A percentile compares a stretch with the other conserved stretches of the same genome.
phyloP scores from a whole-genome alignment of 176 grass and related monocot species.

The Chrysopogon serrulatus region DNA sequence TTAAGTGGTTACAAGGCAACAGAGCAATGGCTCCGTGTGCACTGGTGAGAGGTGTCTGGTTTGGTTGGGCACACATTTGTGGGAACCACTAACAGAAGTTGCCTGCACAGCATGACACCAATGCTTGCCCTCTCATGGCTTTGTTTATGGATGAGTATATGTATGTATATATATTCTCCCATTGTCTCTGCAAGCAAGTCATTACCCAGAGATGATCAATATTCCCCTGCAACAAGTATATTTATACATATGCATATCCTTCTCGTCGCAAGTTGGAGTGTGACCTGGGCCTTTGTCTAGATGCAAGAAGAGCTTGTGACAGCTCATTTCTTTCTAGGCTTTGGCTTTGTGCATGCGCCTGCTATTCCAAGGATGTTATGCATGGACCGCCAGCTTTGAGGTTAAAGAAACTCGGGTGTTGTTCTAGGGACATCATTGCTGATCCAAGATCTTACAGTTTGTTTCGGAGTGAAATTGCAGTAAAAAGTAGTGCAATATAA shows the following conservation, averaged over 20 bases:
- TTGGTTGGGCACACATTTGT: constrained; percentile 22
- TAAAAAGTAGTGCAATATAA: not conserved
- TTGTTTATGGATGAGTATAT: not conserved
- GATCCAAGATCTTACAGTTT: not conserved
- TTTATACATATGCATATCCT: not conserved
- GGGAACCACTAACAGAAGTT: constrained; percentile 29
- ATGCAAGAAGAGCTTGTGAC: constrained; percentile 10
- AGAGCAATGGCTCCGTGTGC: constrained; percentile 10
- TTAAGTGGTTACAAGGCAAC: constrained; percentile 27
- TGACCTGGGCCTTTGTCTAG: constrained; percentile 25
- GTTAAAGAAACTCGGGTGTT: not conserved
- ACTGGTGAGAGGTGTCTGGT: constrained; percentile 9
- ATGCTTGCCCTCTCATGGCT: constrained; percentile 7
- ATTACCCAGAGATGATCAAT: not conserved
- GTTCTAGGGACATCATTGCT: constrained; percentile 1
- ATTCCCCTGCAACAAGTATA: not conserved
- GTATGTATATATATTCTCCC: not conserved
- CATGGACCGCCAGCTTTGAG: not conserved
- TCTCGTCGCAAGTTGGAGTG: constrained; percentile 30
- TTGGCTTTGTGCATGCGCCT: constrained; percentile 5
- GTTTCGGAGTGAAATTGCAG: not conserved
- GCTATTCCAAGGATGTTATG: constrained; percentile 25
- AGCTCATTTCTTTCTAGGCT: constrained; percentile 19
- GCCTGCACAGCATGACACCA: constrained; percentile 14
- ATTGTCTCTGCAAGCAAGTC: not conserved